phyloP scores from a whole-genome alignment of 2,329 filamentous ascomycete genomes.

The Penicillium sp. region DNA sequence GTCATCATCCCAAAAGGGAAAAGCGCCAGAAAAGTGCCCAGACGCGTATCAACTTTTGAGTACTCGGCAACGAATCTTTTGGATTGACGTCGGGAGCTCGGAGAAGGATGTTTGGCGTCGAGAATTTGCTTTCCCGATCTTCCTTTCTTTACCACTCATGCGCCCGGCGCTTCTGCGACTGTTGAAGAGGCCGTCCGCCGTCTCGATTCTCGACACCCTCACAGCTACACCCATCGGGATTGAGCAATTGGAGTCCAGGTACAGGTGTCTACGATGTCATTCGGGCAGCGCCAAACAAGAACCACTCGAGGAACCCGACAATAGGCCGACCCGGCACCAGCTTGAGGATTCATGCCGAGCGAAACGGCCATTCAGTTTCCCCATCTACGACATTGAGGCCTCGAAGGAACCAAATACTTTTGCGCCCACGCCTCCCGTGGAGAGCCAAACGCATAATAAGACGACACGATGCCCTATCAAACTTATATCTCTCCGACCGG shows the following conservation, averaged over 20 bases:
- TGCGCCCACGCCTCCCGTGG: not conserved
- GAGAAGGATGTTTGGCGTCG: constrained; percentile 32
- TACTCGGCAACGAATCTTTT: constrained; percentile 4
- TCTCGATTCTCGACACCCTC: constrained; percentile 38
- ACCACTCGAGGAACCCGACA: constrained; percentile 2
- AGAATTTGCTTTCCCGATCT: constrained; percentile 12
- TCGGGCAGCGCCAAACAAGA: constrained; percentile 17
- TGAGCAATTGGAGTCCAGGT: constrained; percentile 29
- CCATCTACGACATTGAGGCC: constrained; percentile 30
- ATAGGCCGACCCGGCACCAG: not conserved
- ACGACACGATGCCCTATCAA: constrained; percentile 9
- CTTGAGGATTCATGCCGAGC: constrained; percentile 2
- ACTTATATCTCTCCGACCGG: constrained; percentile 28
- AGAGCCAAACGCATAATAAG: not conserved
- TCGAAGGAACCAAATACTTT: constrained; percentile 2
- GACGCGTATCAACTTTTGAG: constrained; percentile 9
- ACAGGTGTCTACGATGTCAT: constrained; percentile 31
- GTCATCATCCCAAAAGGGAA: constrained; percentile 23
- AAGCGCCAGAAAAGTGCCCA: constrained; percentile 14
- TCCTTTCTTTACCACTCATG: constrained; percentile 31
- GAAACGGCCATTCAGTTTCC: constrained; percentile 20
- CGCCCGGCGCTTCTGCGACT: constrained; percentile 44
- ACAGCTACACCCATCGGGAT: constrained; percentile 31
- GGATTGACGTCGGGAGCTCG: not conserved
- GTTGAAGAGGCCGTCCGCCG: constrained; percentile 42